Conservation (phyloP, 2,329 filamentous ascomycete species). For the Cladosporium sp. region DNA sequence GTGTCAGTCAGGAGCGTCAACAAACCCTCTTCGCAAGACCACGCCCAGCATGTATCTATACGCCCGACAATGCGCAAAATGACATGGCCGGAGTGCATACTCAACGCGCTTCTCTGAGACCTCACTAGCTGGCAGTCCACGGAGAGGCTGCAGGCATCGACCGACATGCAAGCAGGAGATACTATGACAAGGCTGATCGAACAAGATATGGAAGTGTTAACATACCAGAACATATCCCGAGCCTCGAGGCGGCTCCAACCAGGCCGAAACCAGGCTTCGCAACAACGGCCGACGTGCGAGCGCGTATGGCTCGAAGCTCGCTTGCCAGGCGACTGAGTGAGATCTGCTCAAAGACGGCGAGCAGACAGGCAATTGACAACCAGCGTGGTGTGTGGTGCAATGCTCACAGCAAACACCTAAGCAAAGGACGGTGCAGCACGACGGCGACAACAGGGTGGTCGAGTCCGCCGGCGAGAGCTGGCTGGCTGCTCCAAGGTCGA, state of each 20-base stretch:
- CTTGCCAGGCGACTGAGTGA: neutral
- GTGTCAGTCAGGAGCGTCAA: neutral
- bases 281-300: neutral
- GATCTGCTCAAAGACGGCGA: neutral
- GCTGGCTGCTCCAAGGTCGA: neutral
- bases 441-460: neutral
- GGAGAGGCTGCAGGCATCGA: neutral
- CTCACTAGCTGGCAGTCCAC: neutral
- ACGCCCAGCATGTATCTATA: neutral
- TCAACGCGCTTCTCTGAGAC: neutral
- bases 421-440: neutral
- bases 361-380: neutral
- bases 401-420: neutral
- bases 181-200: neutral
- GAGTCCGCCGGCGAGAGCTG: neutral
- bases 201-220: neutral
- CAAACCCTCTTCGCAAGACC: neutral
- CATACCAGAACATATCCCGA: conserved; percentile 13
- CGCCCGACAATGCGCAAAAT: neutral
- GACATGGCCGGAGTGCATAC: neutral
- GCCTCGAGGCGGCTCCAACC: conserved; percentile 2
- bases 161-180: too few species aligned
- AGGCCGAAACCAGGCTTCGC: conserved; percentile 12
- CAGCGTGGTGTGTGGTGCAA: neutral
- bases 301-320: conserved; percentile 4